phyloP scores from a whole-genome alignment of 2,329 filamentous ascomycete species.

The Scytalidium lignicola region DNA sequence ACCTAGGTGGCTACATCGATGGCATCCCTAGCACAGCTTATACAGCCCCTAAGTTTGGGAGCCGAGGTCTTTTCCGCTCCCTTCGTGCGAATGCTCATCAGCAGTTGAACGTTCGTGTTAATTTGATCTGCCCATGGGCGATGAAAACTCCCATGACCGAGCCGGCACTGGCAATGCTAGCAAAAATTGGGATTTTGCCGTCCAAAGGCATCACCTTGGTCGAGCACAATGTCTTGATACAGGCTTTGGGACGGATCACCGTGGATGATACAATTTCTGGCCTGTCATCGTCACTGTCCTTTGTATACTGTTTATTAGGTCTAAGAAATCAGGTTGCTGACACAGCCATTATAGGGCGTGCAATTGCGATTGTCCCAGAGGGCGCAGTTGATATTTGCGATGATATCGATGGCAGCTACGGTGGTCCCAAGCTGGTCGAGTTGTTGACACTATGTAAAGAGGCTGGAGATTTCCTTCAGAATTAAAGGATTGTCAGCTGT shows the following conservation, averaged over 20 bases:
- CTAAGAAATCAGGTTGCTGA: background rate
- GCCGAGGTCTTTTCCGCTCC: conserved; percentile 33
- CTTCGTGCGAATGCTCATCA: conserved; percentile 27
- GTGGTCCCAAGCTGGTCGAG: background rate
- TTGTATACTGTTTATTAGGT: background rate
- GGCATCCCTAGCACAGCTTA: conserved; percentile 30
- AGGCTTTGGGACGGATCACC: background rate
- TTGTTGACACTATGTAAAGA: background rate
- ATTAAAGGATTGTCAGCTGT: background rate
- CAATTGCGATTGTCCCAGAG: background rate
- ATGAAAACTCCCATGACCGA: background rate
- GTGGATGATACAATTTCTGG: background rate
- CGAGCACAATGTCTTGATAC: background rate
- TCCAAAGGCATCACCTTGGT: background rate
- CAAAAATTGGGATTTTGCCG: background rate
- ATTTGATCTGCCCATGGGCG: conserved; percentile 32
- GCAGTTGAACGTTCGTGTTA: conserved; percentile 29
- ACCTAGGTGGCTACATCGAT: conserved; percentile 30
- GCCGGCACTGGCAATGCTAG: background rate
- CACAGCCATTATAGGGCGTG: background rate
- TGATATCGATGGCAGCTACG: background rate
- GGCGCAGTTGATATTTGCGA: background rate
- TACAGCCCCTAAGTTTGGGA: conserved; percentile 31
- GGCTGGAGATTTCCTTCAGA: background rate
- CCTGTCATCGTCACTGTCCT: background rate